Evolutionary conservation across 164 flowering plant species (phyloP), one percentile per base, ranked within the genome.

Genomic region (Platanus orientalis): DNA sequence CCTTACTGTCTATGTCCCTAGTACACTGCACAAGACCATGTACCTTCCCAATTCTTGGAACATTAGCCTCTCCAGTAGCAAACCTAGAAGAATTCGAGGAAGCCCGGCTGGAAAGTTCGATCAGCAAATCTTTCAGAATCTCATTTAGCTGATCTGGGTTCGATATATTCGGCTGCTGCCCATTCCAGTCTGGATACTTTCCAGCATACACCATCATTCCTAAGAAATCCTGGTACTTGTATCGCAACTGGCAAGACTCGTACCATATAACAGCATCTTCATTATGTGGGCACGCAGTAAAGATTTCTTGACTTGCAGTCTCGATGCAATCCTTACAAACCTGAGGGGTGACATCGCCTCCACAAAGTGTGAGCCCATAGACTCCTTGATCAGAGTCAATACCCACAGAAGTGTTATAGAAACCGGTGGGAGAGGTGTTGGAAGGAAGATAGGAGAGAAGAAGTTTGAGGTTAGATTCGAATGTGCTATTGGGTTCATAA

Each of bases 11-110:
- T 36, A 73, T 34, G 42, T 73, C 76, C 0, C 68, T 64, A 0
- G 65, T 64, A 57, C 72, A 73, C 69, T 73, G 76, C 9, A 40
- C 65, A 26, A 73, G 64, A 1, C 66, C 77, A 54, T 71, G 79
- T 11, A 74, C 2, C 12, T 39, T 51, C 7, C 26, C 17, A 16
- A 23, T 42, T 16, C 21, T 16, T 29, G 56, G 7, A 12, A 42
- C 13, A 7, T 23, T 44, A 12, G 39, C 56, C 9, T 48, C 30
- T 36, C 66, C 69, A 3, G 62, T n/a, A 0, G 74, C 84, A 51
- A 57, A 75, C 26, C 21, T 27, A 19, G 27, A 60, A 25, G 30
- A 28, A 42, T 27, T 45, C 2, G 36, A 24, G 1, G 29, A 2
- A 51, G 14, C 14, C 1, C 16, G 13, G 13, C 3, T 51, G 9